Conservation (phyloP, 2,329 filamentous ascomycete genomes). For the Albifimbria verrucaria region DNA sequence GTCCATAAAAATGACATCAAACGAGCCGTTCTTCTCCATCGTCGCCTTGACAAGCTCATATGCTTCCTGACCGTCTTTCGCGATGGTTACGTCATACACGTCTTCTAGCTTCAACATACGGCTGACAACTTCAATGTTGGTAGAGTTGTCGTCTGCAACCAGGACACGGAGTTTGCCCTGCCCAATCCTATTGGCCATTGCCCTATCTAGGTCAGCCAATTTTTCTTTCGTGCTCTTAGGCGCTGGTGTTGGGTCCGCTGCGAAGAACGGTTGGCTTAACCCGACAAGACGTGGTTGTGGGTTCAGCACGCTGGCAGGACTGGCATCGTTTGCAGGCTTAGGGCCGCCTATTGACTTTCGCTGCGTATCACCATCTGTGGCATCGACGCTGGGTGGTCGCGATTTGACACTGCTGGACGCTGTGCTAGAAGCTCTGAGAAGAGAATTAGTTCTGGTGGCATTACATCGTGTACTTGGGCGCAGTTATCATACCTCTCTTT, state of each 20-base stretch:
- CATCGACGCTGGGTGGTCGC: slow-evolving; percentile 43
- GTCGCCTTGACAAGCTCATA: slow-evolving; percentile 80
- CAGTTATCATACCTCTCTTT: slow-evolving; percentile 48
- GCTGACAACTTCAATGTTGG: slow-evolving; percentile 57
- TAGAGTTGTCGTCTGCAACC: slow-evolving; percentile 70
- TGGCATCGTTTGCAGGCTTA: slow-evolving; percentile 22
- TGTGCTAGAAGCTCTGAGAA: slow-evolving; percentile 47
- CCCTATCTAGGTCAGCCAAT: slow-evolving; percentile 61
- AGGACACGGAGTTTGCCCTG: slow-evolving; percentile 70
- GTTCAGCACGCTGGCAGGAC: slow-evolving; percentile 47
- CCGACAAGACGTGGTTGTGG: slow-evolving; percentile 77
- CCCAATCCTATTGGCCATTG: slow-evolving; percentile 57
- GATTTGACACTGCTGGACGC: slow-evolving; percentile 53
- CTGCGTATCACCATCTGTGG: slow-evolving; percentile 34
- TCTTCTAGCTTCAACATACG: slow-evolving; percentile 71
- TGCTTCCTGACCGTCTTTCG: slow-evolving; percentile 82
- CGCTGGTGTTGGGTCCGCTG: slow-evolving; percentile 34
- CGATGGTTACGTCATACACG: slow-evolving; percentile 84
- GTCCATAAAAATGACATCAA: slow-evolving; percentile 94
- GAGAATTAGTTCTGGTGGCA: too few species aligned
- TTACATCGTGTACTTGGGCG: too few species aligned
- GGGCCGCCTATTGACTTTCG: slow-evolving; percentile 23
- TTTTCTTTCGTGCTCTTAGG: slow-evolving; percentile 51
- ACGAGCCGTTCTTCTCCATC: slow-evolving; percentile 69
- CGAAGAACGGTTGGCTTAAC: slow-evolving; percentile 79